These are phyloP conservation scores for Sicyos baderoa DNA, from an alignment of 306 rosid genomes.

Conservation along the genomic window DNA sequence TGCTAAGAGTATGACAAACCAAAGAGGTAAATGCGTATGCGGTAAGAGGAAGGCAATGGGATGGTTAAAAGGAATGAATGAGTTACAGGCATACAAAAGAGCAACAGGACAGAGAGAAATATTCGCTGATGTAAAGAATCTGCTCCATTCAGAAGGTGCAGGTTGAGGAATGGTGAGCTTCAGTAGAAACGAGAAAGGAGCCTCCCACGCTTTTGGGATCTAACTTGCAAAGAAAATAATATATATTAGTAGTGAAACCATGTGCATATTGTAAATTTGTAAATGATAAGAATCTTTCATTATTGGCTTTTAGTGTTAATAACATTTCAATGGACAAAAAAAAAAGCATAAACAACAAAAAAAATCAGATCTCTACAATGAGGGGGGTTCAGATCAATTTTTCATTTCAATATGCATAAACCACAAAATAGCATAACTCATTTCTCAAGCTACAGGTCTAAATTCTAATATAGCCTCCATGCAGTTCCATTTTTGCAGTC, in stretches of 20 bases:
- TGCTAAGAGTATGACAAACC: constrained; percentile 61
- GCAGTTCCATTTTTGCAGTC: neutral
- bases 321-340: neutral
- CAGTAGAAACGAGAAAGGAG: constrained; percentile 54
- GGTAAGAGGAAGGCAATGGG: constrained; percentile 81
- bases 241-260: neutral
- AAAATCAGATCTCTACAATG: neutral
- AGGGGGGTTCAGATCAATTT: neutral
- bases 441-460: neutral
- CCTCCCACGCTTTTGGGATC: constrained; percentile 63
- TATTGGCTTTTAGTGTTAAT: neutral
- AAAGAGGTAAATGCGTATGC: constrained; percentile 61
- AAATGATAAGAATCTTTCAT: neutral
- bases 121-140: constrained; percentile 73
- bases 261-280: neutral
- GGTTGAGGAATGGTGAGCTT: constrained; percentile 81
- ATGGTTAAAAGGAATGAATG: constrained; percentile 57
- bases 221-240: constrained; percentile 23
- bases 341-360: neutral
- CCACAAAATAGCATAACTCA: neutral
- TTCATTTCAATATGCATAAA: neutral
- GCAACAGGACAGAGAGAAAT: constrained; percentile 70
- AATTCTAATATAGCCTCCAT: neutral
- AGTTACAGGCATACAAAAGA: constrained; percentile 66
- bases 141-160: constrained; percentile 72